Percentiles rank a stretch among this genome's conserved stretches.
phyloP scores from a whole-genome alignment of 768 basidiomycete species.

The Leccinum rimulosum region DNA sequence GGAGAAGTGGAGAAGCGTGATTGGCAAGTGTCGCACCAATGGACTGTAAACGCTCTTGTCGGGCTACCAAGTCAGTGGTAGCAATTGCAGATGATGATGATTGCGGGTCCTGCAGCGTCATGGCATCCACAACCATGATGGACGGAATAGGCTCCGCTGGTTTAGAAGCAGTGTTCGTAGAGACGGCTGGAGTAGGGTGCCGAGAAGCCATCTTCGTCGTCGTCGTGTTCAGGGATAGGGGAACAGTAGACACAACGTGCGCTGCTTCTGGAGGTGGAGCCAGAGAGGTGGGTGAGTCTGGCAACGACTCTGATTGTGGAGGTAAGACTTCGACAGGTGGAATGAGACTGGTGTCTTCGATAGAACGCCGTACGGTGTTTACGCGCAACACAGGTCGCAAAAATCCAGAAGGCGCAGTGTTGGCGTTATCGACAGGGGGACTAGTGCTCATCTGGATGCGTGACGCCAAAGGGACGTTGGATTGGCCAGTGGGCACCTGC shows the following conservation, averaged over 20 bases:
- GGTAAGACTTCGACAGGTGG: slow-evolving; percentile 32
- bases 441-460: slow-evolving; percentile 22
- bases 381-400: not conserved
- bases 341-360: slow-evolving; percentile 20
- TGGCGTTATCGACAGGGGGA: slow-evolving; percentile 1
- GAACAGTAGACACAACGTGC: not conserved
- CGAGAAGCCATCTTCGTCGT: not conserved
- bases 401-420: not conserved
- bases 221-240: not conserved
- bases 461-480: slow-evolving; percentile 19
- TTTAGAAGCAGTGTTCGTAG: not conserved
- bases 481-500: slow-evolving; percentile 7
- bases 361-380: not conserved
- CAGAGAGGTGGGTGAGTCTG: slow-evolving; percentile 14
- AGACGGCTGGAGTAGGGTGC: not conserved
- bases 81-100: not conserved
- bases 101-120: slow-evolving; percentile 1
- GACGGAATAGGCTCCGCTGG: not conserved
- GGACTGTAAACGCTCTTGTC: slow-evolving; percentile 15
- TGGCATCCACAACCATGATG: not conserved
- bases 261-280: not conserved
- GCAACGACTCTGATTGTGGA: slow-evolving; percentile 17
- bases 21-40: slow-evolving; percentile 13
- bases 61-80: slow-evolving; percentile 4
- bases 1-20: slow-evolving; percentile 4